Evolutionary conservation across 108 stramenopile genomes (phyloP), one percentile per base, ranked within the genome.

Genomic region (Discostella pseudostelligera): DNA sequence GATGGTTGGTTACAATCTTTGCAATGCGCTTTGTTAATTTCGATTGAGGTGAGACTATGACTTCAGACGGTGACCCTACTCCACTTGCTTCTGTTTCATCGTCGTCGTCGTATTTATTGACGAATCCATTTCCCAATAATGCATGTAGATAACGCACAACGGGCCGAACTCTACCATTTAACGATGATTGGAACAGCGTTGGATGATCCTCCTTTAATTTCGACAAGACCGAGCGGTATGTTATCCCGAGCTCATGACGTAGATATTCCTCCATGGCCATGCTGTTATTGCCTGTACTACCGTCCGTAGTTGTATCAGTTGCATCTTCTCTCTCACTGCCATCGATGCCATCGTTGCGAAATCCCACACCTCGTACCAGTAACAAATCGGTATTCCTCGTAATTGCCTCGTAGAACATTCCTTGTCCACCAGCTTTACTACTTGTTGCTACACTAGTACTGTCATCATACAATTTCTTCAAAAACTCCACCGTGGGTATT

Each of bases 401-500:
- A 42, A 93, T 73, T 1, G 91, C 89, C 56, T 70, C 67, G n/a
- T 76, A 46, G 37, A 88, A 76, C 60, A 89, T 75, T 8, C 76
- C 80, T 20, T 68, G 64, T 9, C 57, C 39, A 9, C 42, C 50
- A 25, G 58, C 69, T 37, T 59, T 67, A 21, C 68, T 59, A 10
- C 51, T 59, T 7, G 62, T 13, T 17, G 5, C 46, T 17, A 45
- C 44, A 22, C 1, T 17, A 7, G 1, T 21, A 62, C 74, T 69
- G 16, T 50, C 44, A 24, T 82, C 88, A 56, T 89, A 93, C 32
- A 93, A 54, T 2, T 67, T 57, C 53, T 74, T 42, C 29, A 93
- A 57, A 77, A 93, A 93, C 21, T 84, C 73, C 2, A 81, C 73
- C 2, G 91, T 93, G 10, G 91, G 91, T 42, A 72, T 40, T 22